Base-by-base conservation (phyloP, 148 eudicot species). In the Cornus florida region DNA sequence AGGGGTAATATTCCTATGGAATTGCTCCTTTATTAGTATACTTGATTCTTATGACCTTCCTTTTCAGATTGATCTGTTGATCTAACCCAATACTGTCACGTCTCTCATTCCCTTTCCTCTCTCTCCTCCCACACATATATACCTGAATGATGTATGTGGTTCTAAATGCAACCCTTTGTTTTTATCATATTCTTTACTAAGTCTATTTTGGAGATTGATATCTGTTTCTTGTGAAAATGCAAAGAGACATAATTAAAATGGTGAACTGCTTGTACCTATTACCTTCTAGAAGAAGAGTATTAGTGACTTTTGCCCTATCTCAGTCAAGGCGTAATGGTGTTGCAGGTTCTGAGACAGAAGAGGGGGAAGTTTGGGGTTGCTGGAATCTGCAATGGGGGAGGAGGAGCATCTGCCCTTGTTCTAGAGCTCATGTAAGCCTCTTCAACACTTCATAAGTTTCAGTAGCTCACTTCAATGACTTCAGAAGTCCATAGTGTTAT, bases 361-460 rank as follows among this genome's bases (percentile, higher is more conserved):
- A 92, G 86, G 76, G 98, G 97, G 68, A 93, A 82, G 78, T 82
- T 81, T 81, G 98, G 98, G 19, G 97, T 86, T 74, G 98, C 91
- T 83, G 97, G 91, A 64, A 87, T 95, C 68, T 95, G 98, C 91
- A 95, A 95, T 86, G 98, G 98, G 20, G 98, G 98, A 80, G 98
- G 98, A 77, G 98, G 98, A 79, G 96, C 98, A 65, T 95, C 98
- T 69, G 91, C 98, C 43, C 85, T 95, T 64, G 97, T 93, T 70
- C 78, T 95, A 64, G 97, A 95, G 82, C 94, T 90, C 85, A 85
- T 92, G 98, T 95, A 88, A 92, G 90, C 64, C 72, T 60, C 59
- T 48, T 62, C 64, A 73, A 41, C 77, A n/a, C 46, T 68, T 50
- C 13, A 43, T 53, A 31, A 65, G 33, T 14, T 38, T 39, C 38